Evolutionary conservation across 2,329 filamentous ascomycete genomes (phyloP), one percentile per base, ranked within the genome.

Genomic region (Emergomyces orientalis): DNA sequence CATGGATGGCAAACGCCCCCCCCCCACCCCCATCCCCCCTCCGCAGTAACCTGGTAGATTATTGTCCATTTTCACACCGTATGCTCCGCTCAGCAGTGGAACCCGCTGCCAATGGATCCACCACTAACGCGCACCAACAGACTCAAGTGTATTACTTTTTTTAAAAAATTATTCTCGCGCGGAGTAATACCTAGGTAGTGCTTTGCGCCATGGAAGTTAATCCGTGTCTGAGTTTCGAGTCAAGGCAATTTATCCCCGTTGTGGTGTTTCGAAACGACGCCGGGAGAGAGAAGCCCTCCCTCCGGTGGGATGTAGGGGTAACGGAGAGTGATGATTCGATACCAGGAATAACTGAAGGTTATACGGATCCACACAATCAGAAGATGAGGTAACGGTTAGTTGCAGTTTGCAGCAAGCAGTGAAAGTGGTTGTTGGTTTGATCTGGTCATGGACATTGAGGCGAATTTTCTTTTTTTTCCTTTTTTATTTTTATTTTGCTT

Each of bases 51-150:
- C 45, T 14, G n/a, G 51, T 34, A 52, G 14, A 2, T 3, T n/a
- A n/a, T n/a, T 54, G 30, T 32, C 30, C 17, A 37, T 9, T 9
- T 9, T 19, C 51, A 34, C n/a, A n/a, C 43, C 7, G 17, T 47
- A 47, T 17, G 17, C 30, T 54, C 54, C 54, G 54, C 54, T 22
- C 54, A 56, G 54, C 34, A 27, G 32, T 37, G 30, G 54, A 39
- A 56, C 32, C 54, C 54, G 54, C 54, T n/a, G 27, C n/a, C 54
- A n/a, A 39, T 14, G 34, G 54, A 56, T 39, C 34, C 32, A 56
- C 54, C 34, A 56, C 34, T 39, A 56, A 56, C n/a, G 32, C n/a
- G 34, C 34, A 56, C n/a, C 30, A 25, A 41, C 54, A 41, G 32
- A 34, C n/a, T 43, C 41, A 7, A 22, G 22, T n/a, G 45, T n/a